Conservation (phyloP, 192 early-diverging fungal species). For the Kappamyces sp. region DNA sequence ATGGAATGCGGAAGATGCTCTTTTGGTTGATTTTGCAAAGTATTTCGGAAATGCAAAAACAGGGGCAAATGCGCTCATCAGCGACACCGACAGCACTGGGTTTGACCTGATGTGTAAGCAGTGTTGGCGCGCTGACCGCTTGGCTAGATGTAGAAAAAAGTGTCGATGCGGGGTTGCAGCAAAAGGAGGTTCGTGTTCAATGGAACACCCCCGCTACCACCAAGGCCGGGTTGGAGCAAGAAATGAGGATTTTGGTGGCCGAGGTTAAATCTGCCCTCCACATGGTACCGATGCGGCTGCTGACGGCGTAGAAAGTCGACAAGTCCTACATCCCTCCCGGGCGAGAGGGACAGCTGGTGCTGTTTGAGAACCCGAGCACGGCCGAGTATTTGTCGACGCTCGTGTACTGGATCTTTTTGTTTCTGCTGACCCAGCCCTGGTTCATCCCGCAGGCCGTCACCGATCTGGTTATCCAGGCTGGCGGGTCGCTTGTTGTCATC, state of each 20-base stretch:
- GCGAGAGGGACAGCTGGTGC: neutral
- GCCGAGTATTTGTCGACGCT: neutral
- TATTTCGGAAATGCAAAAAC: slow-evolving; percentile 13
- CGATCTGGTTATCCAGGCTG: neutral
- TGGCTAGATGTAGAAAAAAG: neutral
- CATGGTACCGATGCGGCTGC: neutral
- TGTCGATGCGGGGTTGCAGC: slow-evolving; percentile 2
- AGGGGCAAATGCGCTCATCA: neutral
- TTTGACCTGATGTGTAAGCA: neutral
- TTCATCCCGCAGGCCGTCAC: neutral
- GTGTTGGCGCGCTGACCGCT: neutral
- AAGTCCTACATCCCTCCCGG: slow-evolving; percentile 14
- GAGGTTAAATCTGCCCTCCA: neutral
- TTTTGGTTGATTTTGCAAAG: slow-evolving; percentile 8
- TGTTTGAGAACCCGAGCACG: slow-evolving; percentile 1
- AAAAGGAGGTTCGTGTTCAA: slow-evolving; percentile 13
- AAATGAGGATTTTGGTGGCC: neutral
- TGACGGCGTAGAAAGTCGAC: slow-evolving; percentile 5
- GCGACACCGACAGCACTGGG: neutral
- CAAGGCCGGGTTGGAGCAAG: neutral
- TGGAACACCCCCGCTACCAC: neutral
- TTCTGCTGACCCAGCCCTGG: slow-evolving; percentile 2
- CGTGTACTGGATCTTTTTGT: neutral
- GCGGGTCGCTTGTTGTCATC: neutral
- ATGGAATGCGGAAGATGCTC: neutral